These are phyloP conservation scores for Picea abies DNA, from an alignment of 83 land plant genomes.

Conservation along the genomic window DNA sequence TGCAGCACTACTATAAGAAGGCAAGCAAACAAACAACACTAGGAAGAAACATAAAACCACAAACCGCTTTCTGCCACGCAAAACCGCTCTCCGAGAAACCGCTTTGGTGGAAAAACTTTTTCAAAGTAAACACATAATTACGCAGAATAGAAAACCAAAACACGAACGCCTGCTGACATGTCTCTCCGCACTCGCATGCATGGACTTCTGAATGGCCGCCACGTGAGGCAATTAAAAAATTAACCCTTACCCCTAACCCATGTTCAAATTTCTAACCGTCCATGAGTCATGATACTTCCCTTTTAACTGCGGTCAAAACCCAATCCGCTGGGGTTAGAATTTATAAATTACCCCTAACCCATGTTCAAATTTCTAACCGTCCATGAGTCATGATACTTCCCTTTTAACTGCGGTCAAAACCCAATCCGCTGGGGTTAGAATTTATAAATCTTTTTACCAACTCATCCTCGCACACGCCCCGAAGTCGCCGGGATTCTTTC, in stretches of 20 bases:
- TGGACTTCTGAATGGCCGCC: constrained; percentile 16
- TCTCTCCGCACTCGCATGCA: constrained; percentile 24
- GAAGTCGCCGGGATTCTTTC: not conserved
- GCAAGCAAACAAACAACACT: constrained; percentile 21
- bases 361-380: no score
- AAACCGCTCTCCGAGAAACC: not conserved
- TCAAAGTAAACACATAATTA: not conserved
- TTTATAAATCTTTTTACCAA: not conserved
- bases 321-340: no score
- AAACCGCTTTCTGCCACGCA: constrained; percentile 8
- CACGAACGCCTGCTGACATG: constrained; percentile 11
- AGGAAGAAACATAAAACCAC: not conserved
- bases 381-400: not conserved
- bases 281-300: not conserved
- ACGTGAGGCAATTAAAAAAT: not conserved
- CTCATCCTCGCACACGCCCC: not conserved
- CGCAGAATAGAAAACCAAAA: not conserved
- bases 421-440: no score
- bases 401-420: not conserved
- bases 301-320: not conserved
- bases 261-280: not conserved
- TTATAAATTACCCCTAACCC: not conserved
- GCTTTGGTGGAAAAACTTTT: not conserved
- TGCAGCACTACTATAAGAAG: constrained; percentile 20
- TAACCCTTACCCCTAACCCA: not conserved